Evolutionary conservation across 2,329 filamentous ascomycete species (phyloP).

Genomic region (Penicillium sp.): DNA sequence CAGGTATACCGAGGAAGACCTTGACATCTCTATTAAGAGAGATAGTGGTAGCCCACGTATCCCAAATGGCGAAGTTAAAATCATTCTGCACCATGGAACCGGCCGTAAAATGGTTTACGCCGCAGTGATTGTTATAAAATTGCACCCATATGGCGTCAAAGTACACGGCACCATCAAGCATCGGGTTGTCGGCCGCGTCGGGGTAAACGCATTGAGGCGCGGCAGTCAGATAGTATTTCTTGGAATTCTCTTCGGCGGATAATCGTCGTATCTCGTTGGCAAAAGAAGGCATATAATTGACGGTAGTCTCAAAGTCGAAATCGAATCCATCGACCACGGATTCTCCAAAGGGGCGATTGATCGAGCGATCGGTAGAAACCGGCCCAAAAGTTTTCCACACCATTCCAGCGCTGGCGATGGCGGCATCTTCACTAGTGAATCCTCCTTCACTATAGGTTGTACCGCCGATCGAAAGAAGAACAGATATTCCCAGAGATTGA

Average conservation of each 20-base stretch:
- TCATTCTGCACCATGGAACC: slow-evolving; percentile 47
- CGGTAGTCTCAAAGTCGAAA: slow-evolving; percentile 64
- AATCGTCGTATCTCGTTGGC: slow-evolving; percentile 52
- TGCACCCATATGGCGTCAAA: slow-evolving; percentile 61
- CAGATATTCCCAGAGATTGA: slow-evolving; percentile 61
- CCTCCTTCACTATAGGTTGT: slow-evolving; percentile 65
- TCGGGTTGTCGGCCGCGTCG: slow-evolving; percentile 54
- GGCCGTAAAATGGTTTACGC: slow-evolving; percentile 47
- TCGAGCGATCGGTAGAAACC: slow-evolving; percentile 38
- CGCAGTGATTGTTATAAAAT: slow-evolving; percentile 66
- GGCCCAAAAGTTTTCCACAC: slow-evolving; percentile 65
- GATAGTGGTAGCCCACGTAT: slow-evolving; percentile 60
- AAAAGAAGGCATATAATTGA: slow-evolving; percentile 59
- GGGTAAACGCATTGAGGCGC: slow-evolving; percentile 66
- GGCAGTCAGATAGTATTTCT: slow-evolving; percentile 57
- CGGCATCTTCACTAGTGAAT: slow-evolving; percentile 51
- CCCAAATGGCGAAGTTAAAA: slow-evolving; percentile 62
- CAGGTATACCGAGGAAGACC: slow-evolving; percentile 59
- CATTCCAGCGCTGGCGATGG: slow-evolving; percentile 54
- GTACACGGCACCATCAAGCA: slow-evolving; percentile 49
- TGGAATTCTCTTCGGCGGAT: slow-evolving; percentile 52
- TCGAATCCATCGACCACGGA: slow-evolving; percentile 70
- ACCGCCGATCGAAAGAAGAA: slow-evolving; percentile 67
- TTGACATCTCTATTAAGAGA: slow-evolving; percentile 56
- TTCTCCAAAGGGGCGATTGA: slow-evolving; percentile 62